These are phyloP conservation scores for Clonostachys sp. DNA, from an alignment of 2,329 filamentous ascomycete genomes.

Conservation along the genomic window DNA sequence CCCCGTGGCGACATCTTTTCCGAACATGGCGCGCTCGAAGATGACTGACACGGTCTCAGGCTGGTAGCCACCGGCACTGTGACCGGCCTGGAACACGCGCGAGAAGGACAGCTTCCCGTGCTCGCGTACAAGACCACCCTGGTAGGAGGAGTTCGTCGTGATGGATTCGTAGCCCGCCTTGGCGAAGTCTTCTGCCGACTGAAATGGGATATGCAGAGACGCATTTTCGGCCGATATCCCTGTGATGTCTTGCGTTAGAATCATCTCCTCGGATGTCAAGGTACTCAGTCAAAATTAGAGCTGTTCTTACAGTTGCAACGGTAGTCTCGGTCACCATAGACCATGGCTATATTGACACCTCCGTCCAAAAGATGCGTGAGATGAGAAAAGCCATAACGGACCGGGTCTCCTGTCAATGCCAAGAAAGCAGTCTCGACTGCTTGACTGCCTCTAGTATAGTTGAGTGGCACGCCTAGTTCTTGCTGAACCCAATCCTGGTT, in stretches of 20 bases:
- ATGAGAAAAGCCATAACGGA: conserved; percentile 27
- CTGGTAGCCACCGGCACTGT: conserved; percentile 54
- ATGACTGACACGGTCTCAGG: conserved; percentile 47
- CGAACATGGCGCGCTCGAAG: conserved; percentile 52
- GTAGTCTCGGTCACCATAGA: conserved; percentile 60
- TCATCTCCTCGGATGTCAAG: not conserved
- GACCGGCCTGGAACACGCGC: conserved; percentile 58
- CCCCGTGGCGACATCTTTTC: conserved; percentile 48
- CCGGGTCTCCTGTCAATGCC: conserved; percentile 54
- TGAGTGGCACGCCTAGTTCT: conserved; percentile 56
- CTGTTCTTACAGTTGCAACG: conserved; percentile 50
- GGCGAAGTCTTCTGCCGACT: conserved; percentile 43
- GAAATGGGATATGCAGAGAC: conserved; percentile 46
- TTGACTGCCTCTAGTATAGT: conserved; percentile 36
- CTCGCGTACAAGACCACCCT: conserved; percentile 69
- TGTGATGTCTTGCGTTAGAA: not conserved
- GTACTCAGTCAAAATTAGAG: not conserved
- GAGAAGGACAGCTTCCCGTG: conserved; percentile 67
- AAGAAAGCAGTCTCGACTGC: conserved; percentile 44
- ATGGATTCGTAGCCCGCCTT: conserved; percentile 66
- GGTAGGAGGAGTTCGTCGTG: conserved; percentile 57
- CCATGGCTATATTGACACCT: conserved; percentile 62
- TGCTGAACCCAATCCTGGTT: conserved; percentile 51
- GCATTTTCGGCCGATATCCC: not conserved
- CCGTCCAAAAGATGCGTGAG: conserved; percentile 53